These are phyloP conservation scores for Suillus tomentosus DNA, from an alignment of 768 basidiomycete species.

Conservation along the genomic window DNA sequence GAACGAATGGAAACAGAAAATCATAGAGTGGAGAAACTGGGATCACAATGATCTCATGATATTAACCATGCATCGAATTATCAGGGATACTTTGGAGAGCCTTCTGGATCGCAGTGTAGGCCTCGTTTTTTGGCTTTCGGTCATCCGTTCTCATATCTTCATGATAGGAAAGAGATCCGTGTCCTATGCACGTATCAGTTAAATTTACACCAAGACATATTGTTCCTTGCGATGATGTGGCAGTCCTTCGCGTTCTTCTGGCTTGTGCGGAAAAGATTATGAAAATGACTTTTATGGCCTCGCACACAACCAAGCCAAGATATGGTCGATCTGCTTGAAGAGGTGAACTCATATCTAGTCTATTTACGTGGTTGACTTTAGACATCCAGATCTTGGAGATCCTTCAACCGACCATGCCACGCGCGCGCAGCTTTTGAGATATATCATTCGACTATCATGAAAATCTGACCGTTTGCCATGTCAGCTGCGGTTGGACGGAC, in stretches of 20 bases:
- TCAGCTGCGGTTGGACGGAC: neutral
- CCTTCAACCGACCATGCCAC: constrained; percentile 12
- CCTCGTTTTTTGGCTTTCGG: neutral
- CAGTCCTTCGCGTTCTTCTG: constrained; percentile 14
- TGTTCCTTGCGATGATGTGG: neutral
- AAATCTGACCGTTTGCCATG: constrained; percentile 28
- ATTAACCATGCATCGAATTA: neutral
- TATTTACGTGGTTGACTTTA: neutral
- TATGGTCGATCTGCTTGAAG: constrained; percentile 27
- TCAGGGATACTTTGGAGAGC: neutral
- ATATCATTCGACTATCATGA: constrained; percentile 31
- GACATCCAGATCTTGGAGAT: constrained; percentile 19
- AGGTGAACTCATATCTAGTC: constrained; percentile 14
- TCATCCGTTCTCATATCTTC: neutral
- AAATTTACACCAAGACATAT: neutral
- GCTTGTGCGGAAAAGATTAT: constrained; percentile 19
- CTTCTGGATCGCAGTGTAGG: neutral
- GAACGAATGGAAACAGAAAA: constrained; percentile 11
- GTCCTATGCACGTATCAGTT: neutral
- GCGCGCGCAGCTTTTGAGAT: constrained; percentile 17
- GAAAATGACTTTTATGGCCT: constrained; percentile 19
- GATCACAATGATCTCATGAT: no score
- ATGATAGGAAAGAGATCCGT: neutral
- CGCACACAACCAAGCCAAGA: constrained; percentile 12
- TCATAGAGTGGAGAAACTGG: constrained; percentile 13